These are phyloP conservation scores for Pseudogymnoascus sp. DNA, from an alignment of 2,329 filamentous ascomycete species.

Conservation along the genomic window DNA sequence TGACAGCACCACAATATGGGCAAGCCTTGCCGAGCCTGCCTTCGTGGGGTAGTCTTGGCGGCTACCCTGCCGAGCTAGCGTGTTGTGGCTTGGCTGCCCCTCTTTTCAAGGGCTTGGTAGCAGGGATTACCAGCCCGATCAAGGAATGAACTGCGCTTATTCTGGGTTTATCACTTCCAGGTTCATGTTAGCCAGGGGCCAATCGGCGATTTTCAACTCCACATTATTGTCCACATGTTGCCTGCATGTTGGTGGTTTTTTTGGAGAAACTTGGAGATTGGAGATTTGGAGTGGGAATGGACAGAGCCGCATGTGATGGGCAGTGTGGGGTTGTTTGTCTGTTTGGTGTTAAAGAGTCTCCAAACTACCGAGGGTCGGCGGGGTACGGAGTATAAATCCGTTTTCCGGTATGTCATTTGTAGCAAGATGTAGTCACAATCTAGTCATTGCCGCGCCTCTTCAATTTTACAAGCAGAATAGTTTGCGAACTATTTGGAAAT, in stretches of 20 bases:
- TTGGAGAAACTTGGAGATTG: constrained; percentile 2
- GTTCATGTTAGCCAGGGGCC: neutral
- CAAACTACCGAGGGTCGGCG: too few species aligned
- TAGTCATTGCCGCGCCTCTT: too few species aligned
- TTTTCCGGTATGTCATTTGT: too few species aligned
- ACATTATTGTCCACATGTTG: neutral
- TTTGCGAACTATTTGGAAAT: too few species aligned
- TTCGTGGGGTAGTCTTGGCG: neutral
- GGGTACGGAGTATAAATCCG: too few species aligned
- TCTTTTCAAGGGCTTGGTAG: neutral
- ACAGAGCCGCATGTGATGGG: too few species aligned
- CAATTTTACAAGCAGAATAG: too few species aligned
- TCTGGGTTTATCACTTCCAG: neutral
- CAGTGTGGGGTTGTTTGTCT: too few species aligned
- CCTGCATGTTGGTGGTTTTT: neutral
- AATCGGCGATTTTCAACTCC: neutral
- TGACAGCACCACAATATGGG: neutral
- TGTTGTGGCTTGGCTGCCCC: neutral
- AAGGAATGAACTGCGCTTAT: neutral
- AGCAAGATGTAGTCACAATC: too few species aligned
- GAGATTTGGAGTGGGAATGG: neutral
- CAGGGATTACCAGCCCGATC: neutral
- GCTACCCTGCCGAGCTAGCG: neutral
- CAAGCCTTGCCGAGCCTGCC: neutral
- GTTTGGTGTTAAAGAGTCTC: too few species aligned